A percentile compares a stretch with the other conserved stretches of the same genome.
phyloP scores from a whole-genome alignment of 371 early-diverging fungal genomes.

The Mucor mucedo region DNA sequence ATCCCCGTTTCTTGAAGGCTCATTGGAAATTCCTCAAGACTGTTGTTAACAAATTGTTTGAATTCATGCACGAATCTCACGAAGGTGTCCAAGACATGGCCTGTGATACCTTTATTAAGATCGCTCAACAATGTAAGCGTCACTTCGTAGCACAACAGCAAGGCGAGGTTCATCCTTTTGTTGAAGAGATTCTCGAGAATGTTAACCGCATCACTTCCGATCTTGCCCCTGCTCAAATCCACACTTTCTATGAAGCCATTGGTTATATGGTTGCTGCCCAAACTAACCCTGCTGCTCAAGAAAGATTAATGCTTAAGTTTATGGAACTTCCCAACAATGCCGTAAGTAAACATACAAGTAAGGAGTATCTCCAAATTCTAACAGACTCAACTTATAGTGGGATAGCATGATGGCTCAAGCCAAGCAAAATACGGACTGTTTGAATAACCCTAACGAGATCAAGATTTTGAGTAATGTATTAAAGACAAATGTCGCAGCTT shows the following conservation, averaged over 20 bases:
- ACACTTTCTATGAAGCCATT: constrained; percentile 96
- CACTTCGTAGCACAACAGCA: constrained; percentile 93
- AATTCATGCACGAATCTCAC: constrained; percentile 99
- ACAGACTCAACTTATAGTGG: constrained; percentile 63
- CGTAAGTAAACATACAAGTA: constrained; percentile 46
- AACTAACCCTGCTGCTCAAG: constrained; percentile 70
- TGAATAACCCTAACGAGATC: constrained; percentile 81
- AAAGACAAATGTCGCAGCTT: constrained; percentile 93
- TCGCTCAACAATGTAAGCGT: constrained; percentile 95
- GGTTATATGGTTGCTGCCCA: constrained; percentile 96
- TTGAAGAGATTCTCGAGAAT: constrained; percentile 89
- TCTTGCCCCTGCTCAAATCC: constrained; percentile 89
- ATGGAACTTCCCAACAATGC: constrained; percentile 90
- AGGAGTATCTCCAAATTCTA: not conserved
- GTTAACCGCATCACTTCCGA: constrained; percentile 86
- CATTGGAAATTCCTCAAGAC: constrained; percentile 99
- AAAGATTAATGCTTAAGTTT: constrained; percentile 78
- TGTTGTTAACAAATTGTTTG: constrained; percentile 99
- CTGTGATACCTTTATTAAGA: constrained; percentile 99
- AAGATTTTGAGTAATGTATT: constrained; percentile 92
- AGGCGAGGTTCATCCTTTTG: constrained; percentile 87
- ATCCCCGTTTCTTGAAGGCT: constrained; percentile 97
- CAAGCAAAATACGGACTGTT: constrained; percentile 67
- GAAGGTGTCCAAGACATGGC: constrained; percentile 99
- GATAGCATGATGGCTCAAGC: constrained; percentile 78